Conservation (phyloP, 2,329 filamentous ascomycete genomes). For the Colletotrichum incanum region DNA sequence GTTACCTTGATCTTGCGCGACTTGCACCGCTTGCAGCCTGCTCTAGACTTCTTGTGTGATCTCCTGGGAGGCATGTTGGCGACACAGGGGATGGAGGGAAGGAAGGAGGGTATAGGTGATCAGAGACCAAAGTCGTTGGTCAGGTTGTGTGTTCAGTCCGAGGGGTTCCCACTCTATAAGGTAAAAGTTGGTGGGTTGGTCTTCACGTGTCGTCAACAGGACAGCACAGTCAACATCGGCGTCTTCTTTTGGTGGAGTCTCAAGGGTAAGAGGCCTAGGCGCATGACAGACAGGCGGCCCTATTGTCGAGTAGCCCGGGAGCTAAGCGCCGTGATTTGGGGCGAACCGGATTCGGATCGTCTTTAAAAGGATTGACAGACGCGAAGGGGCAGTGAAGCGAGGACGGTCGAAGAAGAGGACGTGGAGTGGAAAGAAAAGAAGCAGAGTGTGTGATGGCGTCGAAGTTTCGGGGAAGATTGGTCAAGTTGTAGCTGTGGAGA, state of each 20-base stretch:
- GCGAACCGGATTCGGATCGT: neutral
- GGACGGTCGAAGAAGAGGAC: neutral
- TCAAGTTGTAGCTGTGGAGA: slow-evolving; percentile 28
- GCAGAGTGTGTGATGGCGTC: slow-evolving; percentile 22
- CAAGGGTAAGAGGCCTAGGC: slow-evolving; percentile 13
- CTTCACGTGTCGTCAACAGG: slow-evolving; percentile 35
- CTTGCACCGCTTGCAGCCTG: slow-evolving; percentile 78
- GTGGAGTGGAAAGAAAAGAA: neutral
- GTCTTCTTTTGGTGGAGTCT: slow-evolving; percentile 22
- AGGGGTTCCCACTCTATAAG: slow-evolving; percentile 36
- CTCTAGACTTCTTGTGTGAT: slow-evolving; percentile 80
- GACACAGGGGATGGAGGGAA: neutral
- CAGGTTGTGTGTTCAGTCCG: neutral
- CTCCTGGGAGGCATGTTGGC: slow-evolving; percentile 73
- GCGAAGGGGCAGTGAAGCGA: slow-evolving; percentile 10
- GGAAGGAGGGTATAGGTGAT: neutral
- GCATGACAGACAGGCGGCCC: slow-evolving; percentile 32
- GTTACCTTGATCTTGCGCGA: slow-evolving; percentile 78
- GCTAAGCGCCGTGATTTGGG: slow-evolving; percentile 23
- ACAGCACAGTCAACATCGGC: slow-evolving; percentile 22
- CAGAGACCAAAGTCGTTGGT: neutral
- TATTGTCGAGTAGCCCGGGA: neutral
- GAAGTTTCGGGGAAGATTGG: slow-evolving; percentile 35
- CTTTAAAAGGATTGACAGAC: slow-evolving; percentile 17
- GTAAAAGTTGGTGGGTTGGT: slow-evolving; percentile 12